Evolutionary conservation across 2,329 filamentous ascomycete genomes (phyloP).

Genomic region (Penicillium sp.): DNA sequence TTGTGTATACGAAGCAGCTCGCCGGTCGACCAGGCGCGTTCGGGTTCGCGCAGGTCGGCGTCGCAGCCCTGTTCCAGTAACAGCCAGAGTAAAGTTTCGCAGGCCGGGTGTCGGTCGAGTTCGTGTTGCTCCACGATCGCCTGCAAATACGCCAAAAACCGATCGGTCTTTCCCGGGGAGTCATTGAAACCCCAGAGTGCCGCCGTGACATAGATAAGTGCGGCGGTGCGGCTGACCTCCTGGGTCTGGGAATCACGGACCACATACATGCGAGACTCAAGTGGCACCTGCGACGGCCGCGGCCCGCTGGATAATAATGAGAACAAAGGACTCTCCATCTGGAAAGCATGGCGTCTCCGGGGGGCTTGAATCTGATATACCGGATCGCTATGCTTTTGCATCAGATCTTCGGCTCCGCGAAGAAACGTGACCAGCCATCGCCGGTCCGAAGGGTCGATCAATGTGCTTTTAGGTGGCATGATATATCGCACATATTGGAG

Average conservation of each 20-base stretch:
- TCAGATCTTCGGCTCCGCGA: conserved; percentile 35
- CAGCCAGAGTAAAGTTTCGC: conserved; percentile 43
- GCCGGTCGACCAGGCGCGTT: conserved; percentile 39
- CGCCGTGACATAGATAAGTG: conserved; percentile 41
- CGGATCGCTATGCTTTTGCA: conserved; percentile 29
- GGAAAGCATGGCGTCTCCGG: conserved; percentile 31
- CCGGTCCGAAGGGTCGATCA: conserved; percentile 20
- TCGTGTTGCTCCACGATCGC: conserved; percentile 29
- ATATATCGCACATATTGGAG: conserved; percentile 38
- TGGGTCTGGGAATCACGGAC: conserved; percentile 33
- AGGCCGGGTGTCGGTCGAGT: conserved; percentile 36
- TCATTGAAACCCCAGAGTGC: conserved; percentile 37
- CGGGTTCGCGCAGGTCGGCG: conserved; percentile 35
- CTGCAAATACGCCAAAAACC: conserved; percentile 33
- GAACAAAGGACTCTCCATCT: conserved; percentile 40
- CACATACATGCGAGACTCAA: conserved; percentile 38
- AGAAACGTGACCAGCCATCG: conserved; percentile 37
- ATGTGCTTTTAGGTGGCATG: conserved; percentile 22
- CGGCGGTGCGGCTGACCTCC: conserved; percentile 37
- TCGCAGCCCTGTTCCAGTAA: conserved; percentile 38
- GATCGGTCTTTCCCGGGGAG: conserved; percentile 30
- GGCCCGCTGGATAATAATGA: conserved; percentile 43
- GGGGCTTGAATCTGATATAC: conserved; percentile 30
- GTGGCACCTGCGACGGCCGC: conserved; percentile 38
- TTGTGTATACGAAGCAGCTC: conserved; percentile 38